Evolutionary conservation across 805 yeast genomes (phyloP), one percentile per base, ranked within the genome.

Genomic region (Candida anglica): DNA sequence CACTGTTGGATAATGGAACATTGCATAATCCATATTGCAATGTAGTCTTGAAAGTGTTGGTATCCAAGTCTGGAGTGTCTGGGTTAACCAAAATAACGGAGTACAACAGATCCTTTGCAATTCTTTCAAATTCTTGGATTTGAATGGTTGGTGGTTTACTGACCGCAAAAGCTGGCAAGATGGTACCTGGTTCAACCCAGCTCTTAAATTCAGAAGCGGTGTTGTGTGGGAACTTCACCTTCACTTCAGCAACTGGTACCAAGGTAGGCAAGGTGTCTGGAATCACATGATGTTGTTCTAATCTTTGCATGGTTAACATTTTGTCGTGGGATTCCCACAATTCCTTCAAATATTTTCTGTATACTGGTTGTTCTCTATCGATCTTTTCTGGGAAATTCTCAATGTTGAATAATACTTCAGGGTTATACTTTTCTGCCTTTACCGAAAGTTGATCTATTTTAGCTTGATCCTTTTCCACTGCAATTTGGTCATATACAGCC

Each of bases 191-290:
- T 40, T 75, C 82, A 30, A 88, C 59, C 85, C 85, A 79, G 43
- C 71, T 76, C 44, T 73, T 71, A 26, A 82, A 72, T 38, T 73
- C 71, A 4, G 76, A 66, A n/a, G 47, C 44, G 27, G 52, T 47
- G 41, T 77, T 78, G 51, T 80, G 85, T 4, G 88, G 81, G 53
- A 89, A 89, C 60, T 78, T 79, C 28, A 93, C 51, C 28, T 75
- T 69, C 5, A 91, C 85, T 33, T 84, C 87, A 13, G 77, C 91
- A 42, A 71, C 63, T 14, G 98, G 98, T 7, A 74, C 80, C 37
- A 93, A 60, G 2, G 97, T 88, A 18, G 97, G 93, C 57, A 93
- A 55, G 3, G 98, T 89, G 55, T 93, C 98, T 11, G 98, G 98
- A 39, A 93, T 85, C 27, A 86, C 86, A 27, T 73, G 74, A 46